Conservation (phyloP, 169 alveolate genomes). For the Plasmodium gonderi region DNA sequence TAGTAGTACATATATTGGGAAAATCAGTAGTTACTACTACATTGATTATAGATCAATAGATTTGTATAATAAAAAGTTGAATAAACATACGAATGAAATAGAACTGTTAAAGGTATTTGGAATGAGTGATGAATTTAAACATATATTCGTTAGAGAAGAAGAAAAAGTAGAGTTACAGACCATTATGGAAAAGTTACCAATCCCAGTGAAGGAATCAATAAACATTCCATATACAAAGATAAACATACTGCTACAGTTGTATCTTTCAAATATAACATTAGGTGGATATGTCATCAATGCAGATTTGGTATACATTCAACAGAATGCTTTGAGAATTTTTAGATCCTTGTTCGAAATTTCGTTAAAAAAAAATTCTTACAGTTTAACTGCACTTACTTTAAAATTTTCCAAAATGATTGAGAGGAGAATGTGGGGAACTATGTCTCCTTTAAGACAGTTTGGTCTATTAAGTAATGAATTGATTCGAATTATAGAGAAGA, state of each 20-base stretch:
- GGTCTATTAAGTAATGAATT: slow-evolving; percentile 94
- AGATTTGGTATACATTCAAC: slow-evolving; percentile 98
- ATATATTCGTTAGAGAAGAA: slow-evolving; percentile 97
- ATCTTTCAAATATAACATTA: slow-evolving; percentile 95
- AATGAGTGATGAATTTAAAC: slow-evolving; percentile 96
- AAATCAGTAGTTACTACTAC: slow-evolving; percentile 98
- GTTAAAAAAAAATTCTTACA: slow-evolving; percentile 95
- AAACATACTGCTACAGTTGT: slow-evolving; percentile 96
- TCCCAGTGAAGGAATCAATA: slow-evolving; percentile 93
- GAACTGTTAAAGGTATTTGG: slow-evolving; percentile 96
- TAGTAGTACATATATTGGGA: slow-evolving; percentile 97
- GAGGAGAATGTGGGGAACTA: slow-evolving; percentile 97
- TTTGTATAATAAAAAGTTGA: slow-evolving; percentile 93
- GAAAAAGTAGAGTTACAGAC: slow-evolving; percentile 96
- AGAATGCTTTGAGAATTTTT: slow-evolving; percentile 98
- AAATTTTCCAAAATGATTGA: slow-evolving; percentile 97
- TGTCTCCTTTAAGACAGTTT: slow-evolving; percentile 99
- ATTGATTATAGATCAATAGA: slow-evolving; percentile 95
- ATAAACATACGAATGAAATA: slow-evolving; percentile 91
- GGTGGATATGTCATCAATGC: slow-evolving; percentile 98
- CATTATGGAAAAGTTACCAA: slow-evolving; percentile 94
- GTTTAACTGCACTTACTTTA: slow-evolving; percentile 91
- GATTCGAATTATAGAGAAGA: slow-evolving; percentile 95
- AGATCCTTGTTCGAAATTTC: slow-evolving; percentile 98
- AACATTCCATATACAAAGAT: slow-evolving; percentile 91